Evolutionary conservation across 75 land plant species (phyloP).

Genomic region (Pinus albicaulis): DNA sequence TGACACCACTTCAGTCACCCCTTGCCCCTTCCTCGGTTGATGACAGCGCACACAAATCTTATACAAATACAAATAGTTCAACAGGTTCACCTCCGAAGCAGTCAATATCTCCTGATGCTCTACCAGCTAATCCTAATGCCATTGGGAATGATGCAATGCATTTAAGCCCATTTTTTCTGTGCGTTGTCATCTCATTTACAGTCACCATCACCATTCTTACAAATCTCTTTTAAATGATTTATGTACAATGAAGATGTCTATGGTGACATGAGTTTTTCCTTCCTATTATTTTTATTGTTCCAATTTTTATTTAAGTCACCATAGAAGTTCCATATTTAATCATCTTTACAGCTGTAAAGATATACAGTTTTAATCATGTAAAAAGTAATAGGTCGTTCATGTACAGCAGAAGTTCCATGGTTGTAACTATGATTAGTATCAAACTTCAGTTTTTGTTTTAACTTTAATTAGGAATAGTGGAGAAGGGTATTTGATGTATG

Average conservation of each 20-base stretch:
- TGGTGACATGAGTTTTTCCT: neutral
- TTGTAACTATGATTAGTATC: no score
- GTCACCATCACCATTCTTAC: neutral
- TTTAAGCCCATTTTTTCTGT: neutral
- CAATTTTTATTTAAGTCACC: neutral
- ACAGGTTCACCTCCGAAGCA: neutral
- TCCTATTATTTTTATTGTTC: neutral
- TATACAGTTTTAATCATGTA: neutral
- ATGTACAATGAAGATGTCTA: neutral
- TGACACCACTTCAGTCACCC: neutral
- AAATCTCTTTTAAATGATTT: neutral
- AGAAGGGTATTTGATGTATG: no score
- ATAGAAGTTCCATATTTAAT: neutral
- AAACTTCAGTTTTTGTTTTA: no score
- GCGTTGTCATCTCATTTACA: neutral
- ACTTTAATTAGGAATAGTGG: no score
- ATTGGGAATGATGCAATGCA: neutral
- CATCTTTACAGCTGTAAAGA: no score
- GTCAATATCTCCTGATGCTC: slow-evolving; percentile 6
- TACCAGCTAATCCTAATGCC: slow-evolving; percentile 3
- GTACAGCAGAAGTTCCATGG: no score
- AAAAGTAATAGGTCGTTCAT: neutral
- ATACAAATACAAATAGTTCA: neutral
- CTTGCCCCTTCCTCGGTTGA: neutral
- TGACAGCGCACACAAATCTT: neutral